phyloP scores from a whole-genome alignment of 768 basidiomycete genomes.

The Rhizopogon vesiculosus region DNA sequence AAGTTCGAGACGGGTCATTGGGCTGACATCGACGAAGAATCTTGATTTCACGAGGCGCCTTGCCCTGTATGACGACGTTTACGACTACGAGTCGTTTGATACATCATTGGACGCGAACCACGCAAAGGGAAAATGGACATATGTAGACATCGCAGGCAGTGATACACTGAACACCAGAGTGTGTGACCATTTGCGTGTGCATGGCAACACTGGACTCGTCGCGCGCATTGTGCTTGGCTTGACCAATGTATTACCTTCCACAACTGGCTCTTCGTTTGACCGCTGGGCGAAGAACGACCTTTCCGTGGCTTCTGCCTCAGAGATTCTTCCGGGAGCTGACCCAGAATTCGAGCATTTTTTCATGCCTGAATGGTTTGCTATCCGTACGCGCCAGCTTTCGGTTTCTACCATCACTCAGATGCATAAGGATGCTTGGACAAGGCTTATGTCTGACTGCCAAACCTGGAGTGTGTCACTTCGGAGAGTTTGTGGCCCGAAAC shows the following conservation, averaged over 20 bases:
- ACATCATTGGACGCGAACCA: constrained; percentile 25
- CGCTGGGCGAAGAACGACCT: constrained; percentile 39
- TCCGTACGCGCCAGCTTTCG: constrained; percentile 45
- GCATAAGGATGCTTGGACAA: constrained; percentile 57
- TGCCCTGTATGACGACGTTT: constrained; percentile 51
- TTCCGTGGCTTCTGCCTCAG: not conserved
- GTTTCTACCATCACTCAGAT: constrained; percentile 40
- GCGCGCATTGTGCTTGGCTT: constrained; percentile 48
- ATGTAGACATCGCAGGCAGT: constrained; percentile 63
- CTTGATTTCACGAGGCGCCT: constrained; percentile 48
- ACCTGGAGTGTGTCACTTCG: constrained; percentile 50
- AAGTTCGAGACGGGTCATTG: constrained; percentile 38
- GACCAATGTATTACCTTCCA: constrained; percentile 49
- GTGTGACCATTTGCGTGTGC: constrained; percentile 30
- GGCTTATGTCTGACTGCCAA: constrained; percentile 50
- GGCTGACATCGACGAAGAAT: constrained; percentile 58
- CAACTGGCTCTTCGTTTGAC: constrained; percentile 24
- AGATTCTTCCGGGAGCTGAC: not conserved
- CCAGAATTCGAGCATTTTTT: constrained; percentile 50
- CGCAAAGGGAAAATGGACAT: constrained; percentile 41
- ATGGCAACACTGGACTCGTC: constrained; percentile 23
- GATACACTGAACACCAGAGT: constrained; percentile 42
- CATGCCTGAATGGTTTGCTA: constrained; percentile 64
- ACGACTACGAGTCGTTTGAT: constrained; percentile 48
- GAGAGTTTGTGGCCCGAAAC: constrained; percentile 40